Evolutionary conservation across 1,139 yeast species (phyloP), one percentile per base, ranked within the genome.

Genomic region (Eremothecium cymbalariae): DNA sequence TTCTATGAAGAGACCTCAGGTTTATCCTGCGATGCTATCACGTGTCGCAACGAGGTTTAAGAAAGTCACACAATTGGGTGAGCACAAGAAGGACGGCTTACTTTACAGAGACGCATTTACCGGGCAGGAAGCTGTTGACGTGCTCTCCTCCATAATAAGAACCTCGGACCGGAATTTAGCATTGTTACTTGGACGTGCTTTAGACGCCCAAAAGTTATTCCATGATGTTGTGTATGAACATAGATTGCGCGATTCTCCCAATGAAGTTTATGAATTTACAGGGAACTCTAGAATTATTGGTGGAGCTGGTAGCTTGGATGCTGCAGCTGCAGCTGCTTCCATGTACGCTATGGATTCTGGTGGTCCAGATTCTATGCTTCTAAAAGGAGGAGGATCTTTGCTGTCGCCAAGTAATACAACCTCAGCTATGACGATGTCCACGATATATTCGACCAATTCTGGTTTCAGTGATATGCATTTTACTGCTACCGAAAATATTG

Each of bases 211-310:
- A 50, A 84, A 84, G 59, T 74, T 85, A 40, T 86, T 90, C 59
- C 95, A 86, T 54, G 98, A 90, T 61, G 97, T 88, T 18, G 84
- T 96, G 0, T 90, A 90, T 59, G 94, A 86, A 49, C 97, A 88
- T 56, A 67, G 96, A 34, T 67, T 90, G 37, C 70, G 98, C 44
- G 98, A 90, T 60, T 83, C 94, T 1, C 72, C 70, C 12, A 75
- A 72, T 52, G 99, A 90, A 59, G 83, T 90, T 16, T 93, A 88
- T 57, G 94, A 85, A 42, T 84, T 90, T 53, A 77, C 75, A 46
- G 93, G 79, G 55, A 51, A 50, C 32, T 53, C 57, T 15, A 48
- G 59, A 33, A 51, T 53, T 17, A 51, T 54, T 14, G 59, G 59
- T 6, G 50, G 50, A 14, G 42, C 47, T 13, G 42, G 47, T 4